These are phyloP conservation scores for Cicer chorassanicum DNA, from an alignment of 306 rosid species.

Conservation along the genomic window DNA sequence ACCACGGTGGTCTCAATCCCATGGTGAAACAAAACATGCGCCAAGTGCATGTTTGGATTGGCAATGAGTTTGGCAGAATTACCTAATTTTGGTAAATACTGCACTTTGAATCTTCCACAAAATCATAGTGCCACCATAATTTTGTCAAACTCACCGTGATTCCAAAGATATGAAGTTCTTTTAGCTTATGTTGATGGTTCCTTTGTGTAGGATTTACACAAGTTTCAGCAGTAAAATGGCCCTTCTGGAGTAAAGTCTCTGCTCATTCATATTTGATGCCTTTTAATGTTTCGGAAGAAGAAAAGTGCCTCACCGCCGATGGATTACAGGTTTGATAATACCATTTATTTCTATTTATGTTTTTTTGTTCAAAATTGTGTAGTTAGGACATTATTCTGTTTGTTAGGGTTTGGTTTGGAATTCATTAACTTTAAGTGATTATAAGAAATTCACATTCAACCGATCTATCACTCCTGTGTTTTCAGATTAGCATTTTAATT, in stretches of 20 bases:
- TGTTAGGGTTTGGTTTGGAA: background rate
- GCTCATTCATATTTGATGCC: constrained; percentile 62
- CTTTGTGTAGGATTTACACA: constrained; percentile 49
- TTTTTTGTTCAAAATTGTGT: constrained; percentile 17
- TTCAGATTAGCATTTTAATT: background rate
- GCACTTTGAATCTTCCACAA: no score
- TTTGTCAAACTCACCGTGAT: no score
- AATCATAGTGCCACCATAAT: no score
- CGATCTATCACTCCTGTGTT: constrained; percentile 1
- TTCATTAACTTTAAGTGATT: background rate
- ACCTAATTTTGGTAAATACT: no score
- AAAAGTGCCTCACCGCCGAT: constrained; percentile 46
- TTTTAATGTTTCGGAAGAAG: constrained; percentile 60
- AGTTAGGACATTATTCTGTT: constrained; percentile 5
- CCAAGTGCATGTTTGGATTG: no score
- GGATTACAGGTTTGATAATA: constrained; percentile 62
- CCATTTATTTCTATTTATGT: background rate
- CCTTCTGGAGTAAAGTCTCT: constrained; percentile 61
- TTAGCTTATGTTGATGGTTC: constrained; percentile 30
- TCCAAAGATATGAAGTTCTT: background rate
- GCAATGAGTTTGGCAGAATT: no score
- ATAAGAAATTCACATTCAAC: constrained; percentile 11
- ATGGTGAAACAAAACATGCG: no score
- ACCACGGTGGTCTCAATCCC: no score
- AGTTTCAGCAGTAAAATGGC: constrained; percentile 61